Percentiles rank a stretch among this genome's conserved stretches.
Conservation (phyloP, 2,329 filamentous ascomycete genomes). For the Alternaria tenuissima region DNA sequence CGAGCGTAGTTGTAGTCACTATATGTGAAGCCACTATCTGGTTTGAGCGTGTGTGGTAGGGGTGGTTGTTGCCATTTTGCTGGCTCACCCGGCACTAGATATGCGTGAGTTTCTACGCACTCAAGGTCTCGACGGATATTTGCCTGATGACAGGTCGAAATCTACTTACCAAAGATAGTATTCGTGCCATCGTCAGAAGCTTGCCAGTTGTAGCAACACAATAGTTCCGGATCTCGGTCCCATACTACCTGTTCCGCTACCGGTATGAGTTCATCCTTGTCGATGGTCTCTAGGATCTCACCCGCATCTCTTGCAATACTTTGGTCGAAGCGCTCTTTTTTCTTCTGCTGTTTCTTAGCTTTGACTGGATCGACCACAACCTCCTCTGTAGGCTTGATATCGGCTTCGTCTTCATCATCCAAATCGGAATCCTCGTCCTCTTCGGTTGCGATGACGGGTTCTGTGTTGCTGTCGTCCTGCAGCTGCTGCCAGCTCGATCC, state of each 20-base stretch:
- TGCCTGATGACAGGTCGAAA: neutral
- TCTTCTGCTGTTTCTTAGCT: slow-evolving; percentile 25
- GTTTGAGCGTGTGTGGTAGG: slow-evolving; percentile 28
- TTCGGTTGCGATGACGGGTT: neutral
- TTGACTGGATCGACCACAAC: slow-evolving; percentile 8
- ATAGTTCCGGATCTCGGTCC: slow-evolving; percentile 35
- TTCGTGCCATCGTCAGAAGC: slow-evolving; percentile 30
- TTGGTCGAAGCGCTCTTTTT: slow-evolving; percentile 21
- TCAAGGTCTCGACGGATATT: neutral
- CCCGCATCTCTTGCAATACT: slow-evolving; percentile 27
- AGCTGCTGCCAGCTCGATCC: slow-evolving; percentile 25
- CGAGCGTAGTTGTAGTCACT: slow-evolving; percentile 41
- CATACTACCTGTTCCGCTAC: slow-evolving; percentile 26
- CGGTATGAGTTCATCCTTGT: slow-evolving; percentile 19
- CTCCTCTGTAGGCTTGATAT: neutral
- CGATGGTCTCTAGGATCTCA: slow-evolving; percentile 25
- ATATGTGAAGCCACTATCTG: slow-evolving; percentile 33
- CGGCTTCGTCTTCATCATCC: neutral
- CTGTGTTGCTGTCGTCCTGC: slow-evolving; percentile 4
- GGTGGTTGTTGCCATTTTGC: slow-evolving; percentile 31
- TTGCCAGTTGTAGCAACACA: slow-evolving; percentile 44
- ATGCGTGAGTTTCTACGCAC: slow-evolving; percentile 1
- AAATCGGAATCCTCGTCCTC: neutral
- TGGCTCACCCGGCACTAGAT: slow-evolving; percentile 35
- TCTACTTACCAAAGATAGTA: slow-evolving; percentile 33